A percentile compares a stretch with the other conserved stretches of the same genome.
These are phyloP conservation scores for Colletotrichum lentis DNA, from an alignment of 2,329 filamentous ascomycete species.

Conservation along the genomic window DNA sequence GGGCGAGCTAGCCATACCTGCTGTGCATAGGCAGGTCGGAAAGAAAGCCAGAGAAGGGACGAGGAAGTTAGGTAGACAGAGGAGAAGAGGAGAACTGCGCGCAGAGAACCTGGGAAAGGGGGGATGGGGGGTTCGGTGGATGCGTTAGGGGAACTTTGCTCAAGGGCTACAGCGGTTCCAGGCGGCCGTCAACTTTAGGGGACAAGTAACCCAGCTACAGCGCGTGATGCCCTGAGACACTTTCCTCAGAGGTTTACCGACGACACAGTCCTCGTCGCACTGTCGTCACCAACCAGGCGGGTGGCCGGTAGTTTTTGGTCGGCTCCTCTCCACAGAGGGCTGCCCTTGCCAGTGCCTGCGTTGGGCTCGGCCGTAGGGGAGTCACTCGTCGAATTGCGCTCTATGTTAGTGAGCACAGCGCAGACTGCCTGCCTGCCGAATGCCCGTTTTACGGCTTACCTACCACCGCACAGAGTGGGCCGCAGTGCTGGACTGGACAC, in stretches of 20 bases:
- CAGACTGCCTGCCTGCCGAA: neutral
- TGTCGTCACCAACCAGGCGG: slow-evolving; percentile 17
- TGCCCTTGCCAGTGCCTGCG: neutral
- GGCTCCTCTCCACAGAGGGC: slow-evolving; percentile 17
- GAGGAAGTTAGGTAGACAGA: no score
- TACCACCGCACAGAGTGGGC: neutral
- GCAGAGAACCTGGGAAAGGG: slow-evolving; percentile 11
- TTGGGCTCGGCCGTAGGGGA: slow-evolving; percentile 3
- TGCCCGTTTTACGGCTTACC: neutral
- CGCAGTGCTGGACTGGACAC: neutral
- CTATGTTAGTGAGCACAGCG: slow-evolving; percentile 19
- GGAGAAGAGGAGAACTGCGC: no score
- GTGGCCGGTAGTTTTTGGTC: slow-evolving; percentile 20
- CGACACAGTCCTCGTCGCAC: slow-evolving; percentile 26
- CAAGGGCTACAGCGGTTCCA: neutral
- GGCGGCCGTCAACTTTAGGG: neutral
- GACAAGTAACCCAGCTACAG: neutral
- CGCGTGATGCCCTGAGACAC: neutral
- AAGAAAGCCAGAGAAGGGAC: neutral
- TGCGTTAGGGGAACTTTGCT: neutral
- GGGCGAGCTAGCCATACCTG: slow-evolving; percentile 30
- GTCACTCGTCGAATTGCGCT: neutral
- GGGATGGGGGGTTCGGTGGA: neutral
- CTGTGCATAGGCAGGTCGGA: slow-evolving; percentile 3
- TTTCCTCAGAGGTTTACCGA: neutral